phyloP scores from a whole-genome alignment of 2,329 filamentous ascomycete genomes.

The Pseudopithomyces chartarum region DNA sequence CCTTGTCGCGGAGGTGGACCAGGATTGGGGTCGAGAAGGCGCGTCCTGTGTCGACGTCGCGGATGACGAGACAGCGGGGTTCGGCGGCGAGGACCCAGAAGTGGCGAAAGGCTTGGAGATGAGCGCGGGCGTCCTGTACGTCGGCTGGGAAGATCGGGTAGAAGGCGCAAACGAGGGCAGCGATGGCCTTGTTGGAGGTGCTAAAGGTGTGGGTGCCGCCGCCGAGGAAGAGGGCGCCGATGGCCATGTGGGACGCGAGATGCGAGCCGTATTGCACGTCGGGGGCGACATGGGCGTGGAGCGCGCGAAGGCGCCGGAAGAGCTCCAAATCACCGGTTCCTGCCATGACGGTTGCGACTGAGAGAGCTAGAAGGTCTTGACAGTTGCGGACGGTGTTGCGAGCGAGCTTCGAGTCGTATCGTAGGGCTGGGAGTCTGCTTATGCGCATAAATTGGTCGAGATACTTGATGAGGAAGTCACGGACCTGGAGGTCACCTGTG shows the following conservation, averaged over 20 bases:
- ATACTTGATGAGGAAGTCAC: slow-evolving; percentile 82
- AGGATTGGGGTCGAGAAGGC: slow-evolving; percentile 75
- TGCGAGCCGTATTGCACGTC: slow-evolving; percentile 93
- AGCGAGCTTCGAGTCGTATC: slow-evolving; percentile 84
- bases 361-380: slow-evolving; percentile 83
- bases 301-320: slow-evolving; percentile 80
- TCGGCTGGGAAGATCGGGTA: slow-evolving; percentile 90
- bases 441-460: slow-evolving; percentile 86
- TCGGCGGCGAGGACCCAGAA: slow-evolving; percentile 96
- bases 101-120: slow-evolving; percentile 94
- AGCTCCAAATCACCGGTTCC: slow-evolving; percentile 88
- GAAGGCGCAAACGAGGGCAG: slow-evolving; percentile 84
- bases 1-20: slow-evolving; percentile 61
- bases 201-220: slow-evolving; percentile 92
- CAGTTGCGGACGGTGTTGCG: slow-evolving; percentile 86
- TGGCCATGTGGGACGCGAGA: slow-evolving; percentile 87
- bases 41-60: slow-evolving; percentile 82
- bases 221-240: slow-evolving; percentile 88
- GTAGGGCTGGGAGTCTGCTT: slow-evolving; percentile 63
- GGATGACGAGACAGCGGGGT: slow-evolving; percentile 82
- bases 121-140: slow-evolving; percentile 91
- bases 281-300: slow-evolving; percentile 84
- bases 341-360: slow-evolving; percentile 89
- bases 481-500: slow-evolving; percentile 64
- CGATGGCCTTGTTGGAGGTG: slow-evolving; percentile 84